These are phyloP conservation scores for Chytriomyces sp. DNA, from an alignment of 192 early-diverging fungal genomes.

Conservation along the genomic window DNA sequence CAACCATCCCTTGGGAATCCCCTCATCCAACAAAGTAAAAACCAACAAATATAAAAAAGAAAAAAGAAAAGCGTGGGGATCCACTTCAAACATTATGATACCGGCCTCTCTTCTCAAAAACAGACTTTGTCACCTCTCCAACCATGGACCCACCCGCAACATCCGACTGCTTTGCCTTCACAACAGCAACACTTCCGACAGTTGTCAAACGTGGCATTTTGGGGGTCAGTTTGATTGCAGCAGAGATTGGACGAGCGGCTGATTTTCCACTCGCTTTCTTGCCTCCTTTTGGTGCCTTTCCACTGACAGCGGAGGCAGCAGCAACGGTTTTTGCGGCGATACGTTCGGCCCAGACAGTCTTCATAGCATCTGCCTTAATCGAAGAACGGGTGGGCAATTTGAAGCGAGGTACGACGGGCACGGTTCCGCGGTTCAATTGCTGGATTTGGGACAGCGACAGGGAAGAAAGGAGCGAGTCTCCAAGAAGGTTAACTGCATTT, in stretches of 20 bases:
- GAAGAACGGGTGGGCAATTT: conserved; percentile 39
- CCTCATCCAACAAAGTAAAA: background rate
- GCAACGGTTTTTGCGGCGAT: conserved; percentile 6
- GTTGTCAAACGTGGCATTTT: conserved; percentile 46
- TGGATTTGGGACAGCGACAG: conserved; percentile 34
- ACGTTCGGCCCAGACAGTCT: background rate
- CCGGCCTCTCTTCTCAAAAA: conserved; percentile 45
- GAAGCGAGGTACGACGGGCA: background rate
- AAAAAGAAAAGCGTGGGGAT: background rate
- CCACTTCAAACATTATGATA: conserved; percentile 51
- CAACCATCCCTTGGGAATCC: too few species aligned
- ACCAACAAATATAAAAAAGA: background rate
- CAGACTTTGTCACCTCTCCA: conserved; percentile 41
- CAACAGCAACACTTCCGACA: conserved; percentile 48
- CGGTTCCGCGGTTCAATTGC: conserved; percentile 41
- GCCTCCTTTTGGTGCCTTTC: conserved; percentile 22
- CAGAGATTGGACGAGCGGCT: background rate
- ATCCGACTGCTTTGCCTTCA: conserved; percentile 47
- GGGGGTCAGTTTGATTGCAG: background rate
- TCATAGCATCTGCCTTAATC: conserved; percentile 36
- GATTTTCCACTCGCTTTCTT: background rate
- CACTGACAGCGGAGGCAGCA: background rate
- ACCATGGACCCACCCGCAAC: conserved; percentile 37
- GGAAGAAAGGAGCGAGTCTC: conserved; percentile 30
- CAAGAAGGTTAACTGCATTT: conserved; percentile 32